Conservation (phyloP, 2,329 filamentous ascomycete genomes). For the Sporothrix euskadiensis region DNA sequence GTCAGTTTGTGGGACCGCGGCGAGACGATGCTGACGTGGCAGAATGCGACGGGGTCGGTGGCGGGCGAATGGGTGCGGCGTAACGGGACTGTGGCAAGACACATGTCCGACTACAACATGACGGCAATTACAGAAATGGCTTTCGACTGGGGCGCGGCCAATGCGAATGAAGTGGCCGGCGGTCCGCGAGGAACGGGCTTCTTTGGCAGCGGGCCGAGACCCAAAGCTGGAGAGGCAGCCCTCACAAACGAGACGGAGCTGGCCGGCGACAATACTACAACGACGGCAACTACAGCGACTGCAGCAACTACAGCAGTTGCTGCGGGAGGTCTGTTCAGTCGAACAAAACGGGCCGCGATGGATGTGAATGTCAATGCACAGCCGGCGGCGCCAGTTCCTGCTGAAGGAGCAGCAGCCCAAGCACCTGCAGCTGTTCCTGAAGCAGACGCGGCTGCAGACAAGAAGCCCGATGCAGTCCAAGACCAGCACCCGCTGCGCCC, state of each 20-base stretch:
- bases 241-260: background rate
- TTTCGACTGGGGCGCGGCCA: conserved; percentile 39
- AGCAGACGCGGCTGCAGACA: background rate
- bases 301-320: background rate
- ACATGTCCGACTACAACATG: conserved; percentile 60
- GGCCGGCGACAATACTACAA: background rate
- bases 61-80: conserved; percentile 73
- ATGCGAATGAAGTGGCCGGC: background rate
- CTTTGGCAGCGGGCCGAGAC: conserved; percentile 16
- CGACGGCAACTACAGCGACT: background rate
- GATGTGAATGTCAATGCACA: background rate
- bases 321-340: background rate
- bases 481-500: background rate
- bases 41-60: conserved; percentile 75
- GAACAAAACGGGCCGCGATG: background rate
- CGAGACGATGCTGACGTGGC: conserved; percentile 58
- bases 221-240: background rate
- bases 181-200: background rate
- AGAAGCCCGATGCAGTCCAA: background rate
- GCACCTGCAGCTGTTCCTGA: background rate
- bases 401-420: background rate
- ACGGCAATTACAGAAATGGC: conserved; percentile 68
- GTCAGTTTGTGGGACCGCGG: conserved; percentile 39
- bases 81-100: conserved; percentile 49
- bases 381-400: background rate